These are phyloP conservation scores for Chrysanthemum makinoi DNA, from an alignment of 129 eudicot species.

Conservation along the genomic window DNA sequence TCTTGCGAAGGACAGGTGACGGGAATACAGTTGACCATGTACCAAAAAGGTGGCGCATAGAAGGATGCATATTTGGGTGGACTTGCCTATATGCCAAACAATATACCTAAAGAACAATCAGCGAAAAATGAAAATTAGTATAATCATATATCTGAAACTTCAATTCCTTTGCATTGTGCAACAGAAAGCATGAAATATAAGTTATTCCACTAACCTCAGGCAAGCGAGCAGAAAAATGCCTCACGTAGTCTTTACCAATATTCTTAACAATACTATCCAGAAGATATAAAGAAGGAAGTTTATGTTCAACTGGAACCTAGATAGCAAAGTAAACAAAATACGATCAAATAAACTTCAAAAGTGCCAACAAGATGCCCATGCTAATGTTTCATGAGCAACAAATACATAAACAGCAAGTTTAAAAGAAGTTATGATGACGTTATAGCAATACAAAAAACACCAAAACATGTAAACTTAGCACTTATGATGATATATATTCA, in stretches of 20 bases:
- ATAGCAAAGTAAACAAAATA: conserved; percentile 26
- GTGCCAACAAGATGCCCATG: conserved; percentile 1
- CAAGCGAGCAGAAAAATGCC: conserved; percentile 71
- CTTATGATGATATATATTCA: conserved; percentile 18
- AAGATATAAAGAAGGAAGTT: conserved; percentile 90
- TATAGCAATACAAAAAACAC: not conserved
- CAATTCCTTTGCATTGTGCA: not conserved
- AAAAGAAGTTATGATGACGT: conserved; percentile 8
- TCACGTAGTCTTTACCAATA: conserved; percentile 77
- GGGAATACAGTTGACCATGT: conserved; percentile 95
- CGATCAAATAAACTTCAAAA: conserved; percentile 3
- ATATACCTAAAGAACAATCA: conserved; percentile 55
- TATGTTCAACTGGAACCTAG: conserved; percentile 86
- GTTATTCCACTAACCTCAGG: conserved; percentile 66
- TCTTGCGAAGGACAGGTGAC: conserved; percentile 63
- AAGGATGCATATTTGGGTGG: conserved; percentile 67
- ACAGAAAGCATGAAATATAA: not conserved
- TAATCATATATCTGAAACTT: conserved; percentile 5
- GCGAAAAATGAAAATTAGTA: not conserved
- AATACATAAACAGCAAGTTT: not conserved
- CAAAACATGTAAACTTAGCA: not conserved
- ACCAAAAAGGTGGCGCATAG: conserved; percentile 92
- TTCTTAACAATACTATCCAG: conserved; percentile 97
- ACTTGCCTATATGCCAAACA: conserved; percentile 80
- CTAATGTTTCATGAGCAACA: not conserved